These are phyloP conservation scores for Paratrypanosoma confusum DNA, from an alignment of 208 protist species.

Conservation along the genomic window DNA sequence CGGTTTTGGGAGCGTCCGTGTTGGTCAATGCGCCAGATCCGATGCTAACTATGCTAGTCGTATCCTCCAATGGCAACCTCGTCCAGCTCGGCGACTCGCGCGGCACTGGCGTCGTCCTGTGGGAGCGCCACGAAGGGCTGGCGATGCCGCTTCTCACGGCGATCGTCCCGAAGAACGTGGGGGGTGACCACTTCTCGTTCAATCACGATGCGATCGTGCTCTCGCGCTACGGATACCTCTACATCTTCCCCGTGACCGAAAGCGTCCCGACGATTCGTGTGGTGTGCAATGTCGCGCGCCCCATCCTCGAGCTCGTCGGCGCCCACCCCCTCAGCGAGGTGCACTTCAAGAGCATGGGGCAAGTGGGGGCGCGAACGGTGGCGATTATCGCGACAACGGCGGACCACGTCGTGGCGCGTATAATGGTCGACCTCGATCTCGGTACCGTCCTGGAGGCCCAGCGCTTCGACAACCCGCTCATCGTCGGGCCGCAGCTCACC, in stretches of 20 bases:
- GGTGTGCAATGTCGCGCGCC: constrained; percentile 39
- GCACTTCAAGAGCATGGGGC: constrained; percentile 17
- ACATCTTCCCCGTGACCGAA: constrained; percentile 40
- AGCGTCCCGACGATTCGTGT: constrained; percentile 36
- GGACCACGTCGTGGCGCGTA: constrained; percentile 4
- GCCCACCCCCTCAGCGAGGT: constrained; percentile 34
- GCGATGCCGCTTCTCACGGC: constrained; percentile 24
- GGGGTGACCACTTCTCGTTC: constrained; percentile 68
- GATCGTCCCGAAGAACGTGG: constrained; percentile 21
- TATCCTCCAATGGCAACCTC: too few relatives aligned
- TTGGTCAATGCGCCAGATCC: too few relatives aligned
- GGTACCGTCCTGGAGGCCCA: constrained; percentile 8
- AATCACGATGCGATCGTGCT: constrained; percentile 49
- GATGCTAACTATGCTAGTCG: too few relatives aligned
- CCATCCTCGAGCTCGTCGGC: constrained; percentile 21
- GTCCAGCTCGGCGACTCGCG: too few relatives aligned
- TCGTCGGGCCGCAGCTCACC: constrained; percentile 22
- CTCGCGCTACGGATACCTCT: constrained; percentile 52
- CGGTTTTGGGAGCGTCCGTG: too few relatives aligned
- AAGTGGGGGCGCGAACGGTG: constrained; percentile 11
- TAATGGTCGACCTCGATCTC: constrained; percentile 15
- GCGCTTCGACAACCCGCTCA: constrained; percentile 12
- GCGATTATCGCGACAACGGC: constrained; percentile 8
- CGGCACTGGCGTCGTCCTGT: constrained; percentile 23
- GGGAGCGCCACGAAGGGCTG: constrained; percentile 66